Evolutionary conservation across 1,284 basidiomycete genomes (phyloP), one percentile per base, ranked within the genome.

Genomic region (Cystobasidiaceae sp.): DNA sequence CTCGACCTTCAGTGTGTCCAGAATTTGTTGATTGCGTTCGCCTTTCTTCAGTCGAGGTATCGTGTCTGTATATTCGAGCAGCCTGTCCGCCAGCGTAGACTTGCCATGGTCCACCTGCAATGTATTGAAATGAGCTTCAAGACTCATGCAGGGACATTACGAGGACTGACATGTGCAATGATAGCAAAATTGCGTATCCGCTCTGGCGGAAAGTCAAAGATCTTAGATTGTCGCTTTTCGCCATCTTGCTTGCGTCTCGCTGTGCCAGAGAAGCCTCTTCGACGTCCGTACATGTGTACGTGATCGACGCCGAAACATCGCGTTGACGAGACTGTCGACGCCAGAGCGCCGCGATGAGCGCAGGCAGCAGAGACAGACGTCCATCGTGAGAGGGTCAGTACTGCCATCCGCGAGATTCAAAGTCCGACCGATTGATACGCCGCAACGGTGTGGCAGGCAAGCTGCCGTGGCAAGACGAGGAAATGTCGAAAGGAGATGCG

Each of bases 1-100:
- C 76, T 98, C 93, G 0, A 98, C 93, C 76, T 97, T 97, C 61
- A 98, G 83, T 74, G 93, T 96, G 77, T 96, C 92, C 41, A 96
- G 77, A n/a, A 94, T 89, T 75, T 96, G 92, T 69, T 89, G 85
- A 72, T 91, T 92, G 68, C 81, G 80, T 37, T 86, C 85, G 68
- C 80, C 78, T 68, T 82, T 77, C 69, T 84, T 83, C 4, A 33
- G 21, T 71, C 82, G 84, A 68, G 84, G 80, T 37, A 93, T 90
- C 0, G 93, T 96, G 13, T 87, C 87, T 44, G 93, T 97, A 74
- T 93, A 81, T 86, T 94, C 73, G 51, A 65, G 70, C 56, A 75
- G 65, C 83, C 89, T 81, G 75, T 96, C 93, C 3, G 92, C 90
- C 57, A 97, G 81, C 2, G 93, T 96, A 7, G 67, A 66, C 69